These are phyloP conservation scores for Geotrichum restrictum DNA, from an alignment of 1,139 yeast genomes.

Conservation along the genomic window DNA sequence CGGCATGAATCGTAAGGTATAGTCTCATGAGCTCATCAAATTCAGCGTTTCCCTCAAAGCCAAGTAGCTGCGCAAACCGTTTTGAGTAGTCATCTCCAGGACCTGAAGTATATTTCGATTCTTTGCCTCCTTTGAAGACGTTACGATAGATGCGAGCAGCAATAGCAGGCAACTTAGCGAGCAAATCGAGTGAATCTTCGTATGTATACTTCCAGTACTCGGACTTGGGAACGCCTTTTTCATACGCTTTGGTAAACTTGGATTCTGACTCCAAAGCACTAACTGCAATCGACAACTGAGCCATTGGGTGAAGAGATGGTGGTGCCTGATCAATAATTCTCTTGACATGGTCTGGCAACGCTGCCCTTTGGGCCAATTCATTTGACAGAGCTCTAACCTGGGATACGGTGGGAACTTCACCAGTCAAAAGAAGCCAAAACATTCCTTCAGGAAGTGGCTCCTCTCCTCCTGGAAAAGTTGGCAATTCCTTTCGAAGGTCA, in stretches of 20 bases:
- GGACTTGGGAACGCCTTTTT: constrained; percentile 59
- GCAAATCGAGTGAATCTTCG: constrained; percentile 60
- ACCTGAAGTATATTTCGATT: constrained; percentile 53
- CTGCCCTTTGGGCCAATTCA: constrained; percentile 56
- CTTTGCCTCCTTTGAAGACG: constrained; percentile 74
- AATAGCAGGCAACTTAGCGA: constrained; percentile 63
- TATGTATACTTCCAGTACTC: constrained; percentile 67
- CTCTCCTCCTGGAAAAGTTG: constrained; percentile 82
- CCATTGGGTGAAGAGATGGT: constrained; percentile 61
- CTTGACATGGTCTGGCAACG: constrained; percentile 52
- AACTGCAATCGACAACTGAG: constrained; percentile 64
- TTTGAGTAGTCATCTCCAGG: constrained; percentile 75
- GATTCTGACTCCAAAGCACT: constrained; percentile 65
- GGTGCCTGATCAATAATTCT: constrained; percentile 55
- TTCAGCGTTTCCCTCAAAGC: constrained; percentile 74
- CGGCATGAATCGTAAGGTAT: constrained; percentile 93
- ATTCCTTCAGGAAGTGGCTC: constrained; percentile 61
- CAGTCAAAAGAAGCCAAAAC: constrained; percentile 61
- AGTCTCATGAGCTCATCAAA: constrained; percentile 90
- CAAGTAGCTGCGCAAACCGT: constrained; percentile 81
- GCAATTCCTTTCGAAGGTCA: constrained; percentile 86
- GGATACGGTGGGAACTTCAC: constrained; percentile 55
- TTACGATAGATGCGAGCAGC: constrained; percentile 66
- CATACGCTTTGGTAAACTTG: constrained; percentile 60
- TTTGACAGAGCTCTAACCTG: constrained; percentile 52